These are phyloP conservation scores for Trichosanthes cucumerina DNA, from an alignment of 306 rosid species.

Conservation along the genomic window DNA sequence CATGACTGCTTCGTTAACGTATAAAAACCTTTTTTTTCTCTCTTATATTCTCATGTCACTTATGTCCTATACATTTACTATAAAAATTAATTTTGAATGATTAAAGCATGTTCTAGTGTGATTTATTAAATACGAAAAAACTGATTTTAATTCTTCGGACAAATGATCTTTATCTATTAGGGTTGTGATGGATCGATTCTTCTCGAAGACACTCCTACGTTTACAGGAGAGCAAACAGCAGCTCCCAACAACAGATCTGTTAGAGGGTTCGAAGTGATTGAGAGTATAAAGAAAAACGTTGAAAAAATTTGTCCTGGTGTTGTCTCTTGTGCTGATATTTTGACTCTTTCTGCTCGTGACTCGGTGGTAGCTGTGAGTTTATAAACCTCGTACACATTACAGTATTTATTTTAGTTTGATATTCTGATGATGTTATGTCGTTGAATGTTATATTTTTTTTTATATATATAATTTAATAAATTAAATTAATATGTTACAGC, in stretches of 20 bases:
- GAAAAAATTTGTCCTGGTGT: constrained; percentile 16
- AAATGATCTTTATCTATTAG: neutral
- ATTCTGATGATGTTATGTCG: neutral
- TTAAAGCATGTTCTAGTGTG: too few relatives aligned
- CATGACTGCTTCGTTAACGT: constrained; percentile 28
- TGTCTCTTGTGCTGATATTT: constrained; percentile 29
- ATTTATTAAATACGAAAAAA: too few relatives aligned
- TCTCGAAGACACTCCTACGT: constrained; percentile 18
- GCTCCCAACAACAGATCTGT: constrained; percentile 16
- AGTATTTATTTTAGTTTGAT: neutral
- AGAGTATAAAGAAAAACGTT: constrained; percentile 11
- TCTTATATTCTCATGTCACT: too few relatives aligned
- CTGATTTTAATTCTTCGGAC: too few relatives aligned
- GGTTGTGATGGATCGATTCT: constrained; percentile 31
- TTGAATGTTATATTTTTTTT: too few relatives aligned
- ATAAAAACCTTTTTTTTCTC: neutral
- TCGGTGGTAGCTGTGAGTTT: constrained; percentile 54
- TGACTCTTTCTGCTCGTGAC: constrained; percentile 50
- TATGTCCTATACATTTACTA: too few relatives aligned
- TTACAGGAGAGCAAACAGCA: constrained; percentile 29
- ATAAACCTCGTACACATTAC: too few relatives aligned
- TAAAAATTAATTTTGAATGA: too few relatives aligned
- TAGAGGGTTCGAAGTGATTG: constrained; percentile 25
- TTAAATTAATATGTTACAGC: constrained; percentile 22
- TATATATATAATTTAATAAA: too few relatives aligned